phyloP scores from a whole-genome alignment of 2,329 filamentous ascomycete species.

The Nannizzia gypsea region DNA sequence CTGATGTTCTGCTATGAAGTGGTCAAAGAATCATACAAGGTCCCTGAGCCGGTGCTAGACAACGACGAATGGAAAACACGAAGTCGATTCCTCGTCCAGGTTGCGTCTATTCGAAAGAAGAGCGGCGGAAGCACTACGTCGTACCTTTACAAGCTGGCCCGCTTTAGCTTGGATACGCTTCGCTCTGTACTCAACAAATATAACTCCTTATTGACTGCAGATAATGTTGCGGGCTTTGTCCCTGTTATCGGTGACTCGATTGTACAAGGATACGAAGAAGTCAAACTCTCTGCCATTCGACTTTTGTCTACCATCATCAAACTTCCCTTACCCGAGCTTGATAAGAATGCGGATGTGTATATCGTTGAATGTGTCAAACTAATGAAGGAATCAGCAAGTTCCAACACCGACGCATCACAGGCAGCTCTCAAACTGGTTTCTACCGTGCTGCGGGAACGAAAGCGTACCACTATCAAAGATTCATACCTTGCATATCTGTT shows the following conservation, averaged over 20 bases:
- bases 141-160: conserved; percentile 74
- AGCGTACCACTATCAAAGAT: conserved; percentile 64
- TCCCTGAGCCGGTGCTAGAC: conserved; percentile 21
- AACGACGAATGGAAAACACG: conserved; percentile 38
- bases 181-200: conserved; percentile 78
- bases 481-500: conserved; percentile 72
- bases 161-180: conserved; percentile 79
- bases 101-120: conserved; percentile 62
- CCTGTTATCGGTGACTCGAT: conserved; percentile 81
- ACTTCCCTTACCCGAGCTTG: conserved; percentile 60
- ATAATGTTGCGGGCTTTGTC: conserved; percentile 74
- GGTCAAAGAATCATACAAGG: conserved; percentile 70
- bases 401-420: conserved; percentile 72
- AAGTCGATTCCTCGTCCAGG: conserved; percentile 63
- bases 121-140: conserved; percentile 61
- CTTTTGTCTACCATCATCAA: conserved; percentile 76
- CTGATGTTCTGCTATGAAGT: conserved; percentile 94
- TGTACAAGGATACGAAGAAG: conserved; percentile 75
- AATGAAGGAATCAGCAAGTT: conserved; percentile 64
- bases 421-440: conserved; percentile 80
- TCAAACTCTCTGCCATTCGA: conserved; percentile 77
- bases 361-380: conserved; percentile 72
- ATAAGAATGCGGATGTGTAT: conserved; percentile 63
- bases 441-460: conserved; percentile 69
- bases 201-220: conserved; percentile 63